phyloP scores from a whole-genome alignment of 2,329 filamentous ascomycete genomes.

The Calonectria hawksworthii region DNA sequence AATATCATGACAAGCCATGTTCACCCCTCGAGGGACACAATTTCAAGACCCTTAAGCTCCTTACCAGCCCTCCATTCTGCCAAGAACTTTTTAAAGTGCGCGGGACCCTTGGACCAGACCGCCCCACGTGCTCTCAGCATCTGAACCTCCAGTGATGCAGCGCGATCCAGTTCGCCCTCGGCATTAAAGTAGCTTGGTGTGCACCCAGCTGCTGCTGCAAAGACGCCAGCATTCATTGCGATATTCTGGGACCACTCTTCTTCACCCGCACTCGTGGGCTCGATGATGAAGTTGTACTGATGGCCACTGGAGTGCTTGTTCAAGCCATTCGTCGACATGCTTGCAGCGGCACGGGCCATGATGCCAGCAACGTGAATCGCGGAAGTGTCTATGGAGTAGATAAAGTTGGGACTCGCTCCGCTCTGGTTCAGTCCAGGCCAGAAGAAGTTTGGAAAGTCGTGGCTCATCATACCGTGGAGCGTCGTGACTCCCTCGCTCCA shows the following conservation, averaged over 20 bases:
- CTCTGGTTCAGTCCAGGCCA: slow-evolving; percentile 58
- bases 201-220: slow-evolving; percentile 60
- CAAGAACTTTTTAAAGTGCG: neutral
- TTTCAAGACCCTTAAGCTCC: neutral
- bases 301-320: slow-evolving; percentile 16
- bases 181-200: slow-evolving; percentile 67
- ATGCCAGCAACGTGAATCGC: slow-evolving; percentile 60
- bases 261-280: slow-evolving; percentile 61
- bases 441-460: slow-evolving; percentile 69
- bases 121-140: neutral
- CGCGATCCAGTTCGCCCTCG: slow-evolving; percentile 51
- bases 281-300: slow-evolving; percentile 48
- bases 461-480: slow-evolving; percentile 63
- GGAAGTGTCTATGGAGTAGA: slow-evolving; percentile 52
- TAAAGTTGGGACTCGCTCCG: slow-evolving; percentile 55
- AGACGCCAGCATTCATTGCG: slow-evolving; percentile 55
- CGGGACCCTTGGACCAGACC: neutral
- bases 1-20: too few species aligned
- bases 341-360: slow-evolving; percentile 36
- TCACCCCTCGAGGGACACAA: neutral
- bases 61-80: neutral
- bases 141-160: neutral
- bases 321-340: too few species aligned
- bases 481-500: slow-evolving; percentile 61
- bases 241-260: slow-evolving; percentile 61